These are phyloP conservation scores for Pulicaria dysenterica DNA, from an alignment of 129 eudicot genomes.

Conservation along the genomic window DNA sequence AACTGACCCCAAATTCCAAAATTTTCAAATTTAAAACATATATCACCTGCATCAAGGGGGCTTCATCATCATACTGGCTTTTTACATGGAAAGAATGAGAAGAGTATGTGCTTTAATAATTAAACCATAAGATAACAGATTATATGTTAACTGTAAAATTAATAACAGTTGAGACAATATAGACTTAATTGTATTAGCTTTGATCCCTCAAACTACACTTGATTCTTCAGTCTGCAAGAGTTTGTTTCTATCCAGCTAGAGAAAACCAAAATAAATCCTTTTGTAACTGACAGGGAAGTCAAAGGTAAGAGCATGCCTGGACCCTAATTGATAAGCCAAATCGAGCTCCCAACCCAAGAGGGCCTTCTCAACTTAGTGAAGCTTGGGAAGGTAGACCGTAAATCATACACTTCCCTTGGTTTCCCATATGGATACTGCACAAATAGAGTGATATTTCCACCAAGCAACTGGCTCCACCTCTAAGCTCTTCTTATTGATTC, in stretches of 20 bases:
- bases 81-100: constrained; percentile 1
- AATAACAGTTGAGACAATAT: constrained; percentile 11
- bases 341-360: no score
- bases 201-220: constrained; percentile 5
- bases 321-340: not conserved
- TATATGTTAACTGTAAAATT: constrained; percentile 6
- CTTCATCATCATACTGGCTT: constrained; percentile 7
- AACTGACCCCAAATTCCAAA: constrained; percentile 20
- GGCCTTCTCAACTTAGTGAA: not conserved
- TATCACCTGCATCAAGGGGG: constrained; percentile 13
- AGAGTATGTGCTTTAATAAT: not conserved
- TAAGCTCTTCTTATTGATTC: not conserved
- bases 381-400: not conserved
- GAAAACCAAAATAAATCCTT: not conserved
- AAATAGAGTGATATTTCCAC: not conserved
- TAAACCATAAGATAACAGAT: constrained; percentile 5
- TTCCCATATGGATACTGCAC: not conserved
- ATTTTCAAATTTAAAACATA: constrained; percentile 28
- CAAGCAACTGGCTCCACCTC: not conserved
- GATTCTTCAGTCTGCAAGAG: not conserved
- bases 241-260: no score
- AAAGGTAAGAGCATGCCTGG: not conserved
- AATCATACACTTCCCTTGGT: not conserved
- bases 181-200: not conserved
- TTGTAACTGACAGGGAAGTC: not conserved